These are phyloP conservation scores for Pichia sp. DNA, from an alignment of 1,139 yeast species.

Conservation along the genomic window DNA sequence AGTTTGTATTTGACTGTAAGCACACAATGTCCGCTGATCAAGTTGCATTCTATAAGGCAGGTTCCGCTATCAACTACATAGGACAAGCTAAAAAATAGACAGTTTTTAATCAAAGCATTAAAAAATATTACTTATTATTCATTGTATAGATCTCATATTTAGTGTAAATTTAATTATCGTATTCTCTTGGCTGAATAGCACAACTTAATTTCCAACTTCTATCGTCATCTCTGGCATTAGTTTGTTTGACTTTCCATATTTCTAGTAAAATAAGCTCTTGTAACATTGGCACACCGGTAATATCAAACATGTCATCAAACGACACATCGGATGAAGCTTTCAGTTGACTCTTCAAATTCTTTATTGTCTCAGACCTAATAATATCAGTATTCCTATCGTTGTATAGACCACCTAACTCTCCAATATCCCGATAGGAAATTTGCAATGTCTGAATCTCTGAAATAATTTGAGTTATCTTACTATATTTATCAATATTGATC, in stretches of 20 bases:
- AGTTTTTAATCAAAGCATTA: not conserved
- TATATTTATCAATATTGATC: conserved; percentile 78
- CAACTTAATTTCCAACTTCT: conserved; percentile 70
- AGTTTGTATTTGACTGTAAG: conserved; percentile 64
- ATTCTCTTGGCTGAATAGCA: conserved; percentile 33
- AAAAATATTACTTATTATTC: conserved; percentile 4
- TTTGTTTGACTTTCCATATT: conserved; percentile 60
- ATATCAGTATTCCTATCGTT: conserved; percentile 22
- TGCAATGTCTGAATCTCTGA: conserved; percentile 78
- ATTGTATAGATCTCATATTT: conserved; percentile 1
- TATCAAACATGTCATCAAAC: conserved; percentile 28
- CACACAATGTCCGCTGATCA: conserved; percentile 98
- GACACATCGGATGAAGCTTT: conserved; percentile 13
- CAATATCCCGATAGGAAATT: conserved; percentile 42
- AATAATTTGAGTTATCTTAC: conserved; percentile 63
- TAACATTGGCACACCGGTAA: conserved; percentile 35
- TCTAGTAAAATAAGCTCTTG: conserved; percentile 65
- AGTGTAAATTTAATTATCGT: conserved; percentile 7
- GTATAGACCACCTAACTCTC: conserved; percentile 22
- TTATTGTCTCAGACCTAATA: conserved; percentile 26
- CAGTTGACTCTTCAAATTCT: conserved; percentile 20
- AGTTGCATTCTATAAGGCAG: conserved; percentile 92
- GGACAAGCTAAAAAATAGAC: conserved; percentile 50
- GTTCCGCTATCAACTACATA: conserved; percentile 90
- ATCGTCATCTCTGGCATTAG: conserved; percentile 54